Percentiles rank a stretch among this genome's conserved stretches.
Conservation (phyloP, 345 rosid species). For the Eucalyptus virginea region DNA sequence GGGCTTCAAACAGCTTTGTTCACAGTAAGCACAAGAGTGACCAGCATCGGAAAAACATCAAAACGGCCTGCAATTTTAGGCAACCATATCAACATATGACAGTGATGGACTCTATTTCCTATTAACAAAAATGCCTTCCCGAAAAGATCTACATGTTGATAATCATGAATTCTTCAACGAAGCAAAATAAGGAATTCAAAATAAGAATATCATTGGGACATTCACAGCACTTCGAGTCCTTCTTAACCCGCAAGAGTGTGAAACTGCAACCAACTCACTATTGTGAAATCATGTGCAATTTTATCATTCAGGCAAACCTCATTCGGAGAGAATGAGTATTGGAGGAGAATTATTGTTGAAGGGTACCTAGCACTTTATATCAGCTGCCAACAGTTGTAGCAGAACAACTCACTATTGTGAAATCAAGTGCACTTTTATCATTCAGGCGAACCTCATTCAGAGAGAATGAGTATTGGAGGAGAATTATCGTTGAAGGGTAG, state of each 20-base stretch:
- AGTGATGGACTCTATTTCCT: background rate
- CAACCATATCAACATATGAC: background rate
- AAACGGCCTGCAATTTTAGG: background rate
- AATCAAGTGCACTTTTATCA: background rate
- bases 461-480: background rate
- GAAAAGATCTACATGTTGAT: background rate
- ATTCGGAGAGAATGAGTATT: background rate
- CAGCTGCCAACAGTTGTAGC: background rate
- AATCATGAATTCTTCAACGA: background rate
- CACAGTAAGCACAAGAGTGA: background rate
- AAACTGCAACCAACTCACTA: background rate
- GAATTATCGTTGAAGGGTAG: background rate
- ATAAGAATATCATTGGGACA: background rate
- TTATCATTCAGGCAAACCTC: background rate
- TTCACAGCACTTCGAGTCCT: background rate
- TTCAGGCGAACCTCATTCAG: background rate
- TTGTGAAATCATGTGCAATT: background rate
- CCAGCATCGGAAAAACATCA: background rate
- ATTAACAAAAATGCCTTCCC: background rate
- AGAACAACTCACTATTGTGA: background rate
- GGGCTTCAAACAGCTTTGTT: background rate
- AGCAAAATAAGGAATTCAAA: background rate
- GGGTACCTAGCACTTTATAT: background rate
- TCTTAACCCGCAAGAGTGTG: background rate
- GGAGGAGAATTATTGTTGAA: background rate